phyloP scores from a whole-genome alignment of 331 rosid species.

The Cydonia oblonga region DNA sequence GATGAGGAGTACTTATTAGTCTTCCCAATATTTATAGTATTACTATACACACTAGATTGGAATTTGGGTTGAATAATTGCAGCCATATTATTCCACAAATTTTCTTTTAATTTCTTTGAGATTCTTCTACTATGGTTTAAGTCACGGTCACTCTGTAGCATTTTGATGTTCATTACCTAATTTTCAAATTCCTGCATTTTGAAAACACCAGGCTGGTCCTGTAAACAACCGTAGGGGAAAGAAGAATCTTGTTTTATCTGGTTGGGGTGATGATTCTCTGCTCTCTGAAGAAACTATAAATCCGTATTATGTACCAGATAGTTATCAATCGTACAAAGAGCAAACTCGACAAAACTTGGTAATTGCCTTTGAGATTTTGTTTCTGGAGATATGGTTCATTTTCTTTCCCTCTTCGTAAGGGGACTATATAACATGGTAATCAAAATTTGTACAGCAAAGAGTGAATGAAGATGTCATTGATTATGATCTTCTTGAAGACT shows the following conservation, averaged over 20 bases:
- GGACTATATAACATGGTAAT: constrained; percentile 8
- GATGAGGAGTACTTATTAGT: neutral
- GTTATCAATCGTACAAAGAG: constrained; percentile 61
- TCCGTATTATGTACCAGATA: constrained; percentile 51
- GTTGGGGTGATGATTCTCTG: constrained; percentile 84
- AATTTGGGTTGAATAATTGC: neutral
- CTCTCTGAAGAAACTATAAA: constrained; percentile 63
- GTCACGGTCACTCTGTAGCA: neutral
- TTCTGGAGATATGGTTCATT: neutral
- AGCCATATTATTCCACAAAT: neutral
- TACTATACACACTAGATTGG: neutral
- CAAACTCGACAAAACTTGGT: constrained; percentile 75
- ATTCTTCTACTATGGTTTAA: neutral
- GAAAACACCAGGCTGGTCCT: constrained; percentile 47
- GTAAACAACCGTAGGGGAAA: constrained; percentile 69
- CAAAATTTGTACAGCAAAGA: constrained; percentile 45
- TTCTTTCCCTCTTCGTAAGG: neutral
- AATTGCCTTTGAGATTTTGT: constrained; percentile 19
- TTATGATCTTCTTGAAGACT: constrained; percentile 87
- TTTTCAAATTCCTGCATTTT: constrained; percentile 13
- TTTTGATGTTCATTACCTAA: neutral
- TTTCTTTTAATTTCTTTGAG: neutral
- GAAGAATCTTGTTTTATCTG: constrained; percentile 83
- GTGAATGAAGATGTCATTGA: constrained; percentile 87
- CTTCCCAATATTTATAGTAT: neutral